Base-by-base conservation (phyloP, 2,329 filamentous ascomycete genomes). In the Diplodia sapinea region DNA sequence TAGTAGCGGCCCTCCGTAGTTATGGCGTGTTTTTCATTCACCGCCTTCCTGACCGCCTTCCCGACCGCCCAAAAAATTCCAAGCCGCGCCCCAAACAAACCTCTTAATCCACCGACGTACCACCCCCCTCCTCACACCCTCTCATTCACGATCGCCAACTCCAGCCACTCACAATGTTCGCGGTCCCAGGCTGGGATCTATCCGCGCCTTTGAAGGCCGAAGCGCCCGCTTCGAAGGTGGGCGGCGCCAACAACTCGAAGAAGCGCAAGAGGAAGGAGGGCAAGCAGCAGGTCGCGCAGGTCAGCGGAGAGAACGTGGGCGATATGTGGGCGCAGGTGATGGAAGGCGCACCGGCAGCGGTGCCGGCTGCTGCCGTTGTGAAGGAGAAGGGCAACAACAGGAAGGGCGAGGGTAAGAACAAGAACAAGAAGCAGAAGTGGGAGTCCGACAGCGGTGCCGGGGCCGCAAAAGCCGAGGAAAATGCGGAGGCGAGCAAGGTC, bases 171-270 rank as follows among this genome's bases (percentile, higher is more conserved):
- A 70, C 69, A 79, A 94, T 98, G 94, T 98, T 98, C 79, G 90
- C 93, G 11, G 94, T 98, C 36, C 91, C 92, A 74, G 95, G 95
- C 72, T 97, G 94, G 94, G 92, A 92, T 49, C 85, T 97, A 43
- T 88, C 92, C 67, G 86, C 89, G 70, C 87, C 88, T 64, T 86
- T 96, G 70, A 93, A 92, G 79, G 80, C 87, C 36, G 92, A 97
- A 79, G 85, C 82, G 69, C 73, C 75, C 38, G 73, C 76, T 17
- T 68, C 75, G 56, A 50, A 67, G 68, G 68, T 70, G 61, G 71
- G 77, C 20, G n/a, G 43, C 29, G 72, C 75, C 26, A 73, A 79
- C 72, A 70, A 68, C 66, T 72, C 73, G 56, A 82, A 79, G 69
- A 74, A 80, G 68, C 75, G 81, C 72, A 87, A 84, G 73, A 82